Percentiles rank a stretch among this genome's conserved stretches.
Conservation (phyloP, 805 yeast species). For the Candida anglica region DNA sequence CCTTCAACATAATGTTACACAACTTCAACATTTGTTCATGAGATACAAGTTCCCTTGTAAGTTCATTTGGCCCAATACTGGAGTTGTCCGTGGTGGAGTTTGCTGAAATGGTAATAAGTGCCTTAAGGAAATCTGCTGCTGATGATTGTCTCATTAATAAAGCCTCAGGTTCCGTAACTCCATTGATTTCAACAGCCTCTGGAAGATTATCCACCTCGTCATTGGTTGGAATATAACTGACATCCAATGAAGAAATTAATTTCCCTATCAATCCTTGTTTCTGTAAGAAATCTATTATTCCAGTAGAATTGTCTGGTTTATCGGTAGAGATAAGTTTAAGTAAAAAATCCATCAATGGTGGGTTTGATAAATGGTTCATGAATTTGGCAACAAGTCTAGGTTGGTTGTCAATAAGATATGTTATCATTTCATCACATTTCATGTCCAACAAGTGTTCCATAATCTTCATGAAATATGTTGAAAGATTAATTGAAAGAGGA, state of each 20-base stretch:
- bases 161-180: conserved; percentile 13
- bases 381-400: conserved; percentile 37
- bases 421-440: conserved; percentile 46
- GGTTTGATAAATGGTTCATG: conserved; percentile 40
- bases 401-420: conserved; percentile 41
- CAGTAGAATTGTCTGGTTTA: conserved; percentile 44
- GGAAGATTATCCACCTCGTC: conserved; percentile 8
- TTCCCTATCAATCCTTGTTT: conserved; percentile 33
- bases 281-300: conserved; percentile 42
- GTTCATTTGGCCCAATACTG: conserved; percentile 44
- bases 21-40: conserved; percentile 30
- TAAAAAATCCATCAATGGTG: conserved; percentile 44
- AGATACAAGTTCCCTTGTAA: conserved; percentile 41
- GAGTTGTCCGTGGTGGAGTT: conserved; percentile 44
- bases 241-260: conserved; percentile 31
- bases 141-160: conserved; percentile 33
- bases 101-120: conserved; percentile 43
- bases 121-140: conserved; percentile 44
- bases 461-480: conserved; percentile 88
- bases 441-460: conserved; percentile 60
- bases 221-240: conserved; percentile 8
- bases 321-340: conserved; percentile 42
- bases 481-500: conserved; percentile 69
- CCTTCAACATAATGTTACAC: conserved; percentile 39
- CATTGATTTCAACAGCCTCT: too few relatives aligned